Conservation (phyloP, 2,329 filamentous ascomycete species). For the Myriangium duriaei region DNA sequence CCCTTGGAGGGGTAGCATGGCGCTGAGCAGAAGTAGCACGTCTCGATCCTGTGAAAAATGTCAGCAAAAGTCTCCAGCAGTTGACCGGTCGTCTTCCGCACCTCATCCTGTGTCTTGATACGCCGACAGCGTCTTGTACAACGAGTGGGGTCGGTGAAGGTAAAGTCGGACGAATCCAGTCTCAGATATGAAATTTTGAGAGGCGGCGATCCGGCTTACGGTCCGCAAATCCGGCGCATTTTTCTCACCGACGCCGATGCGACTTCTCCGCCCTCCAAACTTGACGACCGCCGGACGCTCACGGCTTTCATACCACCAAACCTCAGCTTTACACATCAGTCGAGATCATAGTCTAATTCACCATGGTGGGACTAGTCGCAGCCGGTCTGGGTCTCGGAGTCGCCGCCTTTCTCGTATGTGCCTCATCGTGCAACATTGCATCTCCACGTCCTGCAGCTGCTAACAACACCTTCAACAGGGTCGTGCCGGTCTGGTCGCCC, state of each 20-base stretch:
- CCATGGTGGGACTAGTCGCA: constrained; percentile 47
- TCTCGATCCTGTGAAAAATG: constrained; percentile 40
- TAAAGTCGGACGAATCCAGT: background rate
- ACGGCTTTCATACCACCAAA: background rate
- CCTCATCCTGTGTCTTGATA: constrained; percentile 11
- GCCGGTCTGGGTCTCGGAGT: constrained; percentile 50
- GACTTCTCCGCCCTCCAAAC: background rate
- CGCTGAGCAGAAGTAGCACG: constrained; percentile 59
- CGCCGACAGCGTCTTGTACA: background rate
- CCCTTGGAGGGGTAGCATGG: constrained; percentile 53
- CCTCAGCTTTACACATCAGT: background rate
- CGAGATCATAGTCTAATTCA: no score
- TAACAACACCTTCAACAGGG: constrained; percentile 45
- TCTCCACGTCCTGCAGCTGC: constrained; percentile 1
- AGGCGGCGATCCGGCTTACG: background rate
- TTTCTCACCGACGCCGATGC: background rate
- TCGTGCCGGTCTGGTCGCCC: constrained; percentile 80
- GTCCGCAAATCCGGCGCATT: background rate
- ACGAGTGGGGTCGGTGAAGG: background rate
- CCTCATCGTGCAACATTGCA: background rate
- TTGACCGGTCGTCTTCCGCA: background rate
- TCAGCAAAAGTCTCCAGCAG: constrained; percentile 1
- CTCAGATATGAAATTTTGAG: background rate
- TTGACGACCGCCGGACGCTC: background rate
- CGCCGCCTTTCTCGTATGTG: constrained; percentile 50